Base-by-base conservation (phyloP, 2,329 filamentous ascomycete genomes). In the Exophiala spinifera region DNA sequence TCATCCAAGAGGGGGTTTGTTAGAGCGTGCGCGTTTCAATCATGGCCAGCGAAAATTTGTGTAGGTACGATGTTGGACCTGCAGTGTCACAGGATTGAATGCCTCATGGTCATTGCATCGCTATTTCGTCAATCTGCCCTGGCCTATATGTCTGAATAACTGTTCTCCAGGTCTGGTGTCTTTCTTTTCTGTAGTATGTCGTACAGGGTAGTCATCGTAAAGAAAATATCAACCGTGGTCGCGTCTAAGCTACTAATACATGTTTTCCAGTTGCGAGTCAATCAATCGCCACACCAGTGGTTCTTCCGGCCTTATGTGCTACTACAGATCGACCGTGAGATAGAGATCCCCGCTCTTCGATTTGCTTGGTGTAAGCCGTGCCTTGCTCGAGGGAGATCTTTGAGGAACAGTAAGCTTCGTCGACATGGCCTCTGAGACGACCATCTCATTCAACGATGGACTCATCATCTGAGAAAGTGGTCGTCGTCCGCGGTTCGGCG, bases 311-410 rank as follows among this genome's bases (percentile, higher is more conserved):
- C 25, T 3, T n/a, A 23, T n/a, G 15, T 19, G 13, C 17, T 47
- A 19, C 36, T 47, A 58, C 8, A 58, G 52, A 25, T 58, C 56
- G 21, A 61, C 59, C 15, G 57, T 60, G 20, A 63, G 37, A 44
- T 61, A 63, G 21, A 61, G 46, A 46, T 63, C 61, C n/a, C 59
- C 61, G n/a, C 25, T 54, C 21, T 55, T 61, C 20, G 61, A 59
- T 45, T 59, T 59, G 39, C 51, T 61, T 5, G 61, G 61, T 20
- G 59, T 61, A 43, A 60, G 33, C 39, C 57, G 57, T 10, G 54
- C 59, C 37, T 57, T 60, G 36, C 45, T 49, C 13, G 57, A 56
- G 3, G 55, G 57, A 19, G 57, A 60, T 19, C 49, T 39, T 31
- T 55, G 47, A 20, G 49, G 51, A 10, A 44, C 46, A 2, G 31